A percentile compares a stretch with the other conserved stretches of the same genome.
These are phyloP conservation scores for Metschnikowia shivogae DNA, from an alignment of 805 yeast species.

Conservation along the genomic window DNA sequence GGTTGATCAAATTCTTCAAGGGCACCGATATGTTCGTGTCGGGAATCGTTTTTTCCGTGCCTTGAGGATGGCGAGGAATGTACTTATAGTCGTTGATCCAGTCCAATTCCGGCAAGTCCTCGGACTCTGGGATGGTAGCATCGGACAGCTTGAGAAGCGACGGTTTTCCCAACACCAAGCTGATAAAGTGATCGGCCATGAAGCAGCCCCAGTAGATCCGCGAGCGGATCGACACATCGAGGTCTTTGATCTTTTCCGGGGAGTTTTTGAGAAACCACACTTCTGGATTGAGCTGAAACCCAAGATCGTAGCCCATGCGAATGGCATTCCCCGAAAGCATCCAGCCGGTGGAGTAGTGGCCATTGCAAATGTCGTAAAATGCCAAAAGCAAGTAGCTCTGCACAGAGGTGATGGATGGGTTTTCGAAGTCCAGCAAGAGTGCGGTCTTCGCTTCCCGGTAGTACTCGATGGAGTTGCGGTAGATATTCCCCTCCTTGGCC, in stretches of 20 bases:
- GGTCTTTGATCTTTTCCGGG: conserved; percentile 38
- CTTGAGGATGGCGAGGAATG: conserved; percentile 17
- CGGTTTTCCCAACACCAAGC: conserved; percentile 57
- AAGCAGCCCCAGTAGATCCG: conserved; percentile 67
- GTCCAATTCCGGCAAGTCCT: conserved; percentile 55
- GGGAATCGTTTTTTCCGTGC: not conserved
- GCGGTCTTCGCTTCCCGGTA: conserved; percentile 45
- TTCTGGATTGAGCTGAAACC: conserved; percentile 58
- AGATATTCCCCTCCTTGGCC: conserved; percentile 41
- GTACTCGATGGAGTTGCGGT: conserved; percentile 38
- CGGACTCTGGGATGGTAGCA: conserved; percentile 57
- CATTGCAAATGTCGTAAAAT: conserved; percentile 58
- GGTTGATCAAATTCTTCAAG: conserved; percentile 37
- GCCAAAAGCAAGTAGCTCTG: conserved; percentile 58
- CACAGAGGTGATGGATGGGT: conserved; percentile 50
- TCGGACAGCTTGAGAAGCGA: conserved; percentile 51
- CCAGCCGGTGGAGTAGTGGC: conserved; percentile 58
- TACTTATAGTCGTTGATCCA: conserved; percentile 60
- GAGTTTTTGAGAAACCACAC: conserved; percentile 48
- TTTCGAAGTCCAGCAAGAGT: conserved; percentile 39
- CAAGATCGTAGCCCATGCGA: conserved; percentile 62
- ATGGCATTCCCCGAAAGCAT: conserved; percentile 59
- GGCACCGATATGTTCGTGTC: conserved; percentile 42
- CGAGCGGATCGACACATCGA: conserved; percentile 53
- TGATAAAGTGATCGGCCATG: conserved; percentile 60